These are phyloP conservation scores for Naumovozyma castellii DNA, from an alignment of 805 yeast genomes.

Conservation along the genomic window DNA sequence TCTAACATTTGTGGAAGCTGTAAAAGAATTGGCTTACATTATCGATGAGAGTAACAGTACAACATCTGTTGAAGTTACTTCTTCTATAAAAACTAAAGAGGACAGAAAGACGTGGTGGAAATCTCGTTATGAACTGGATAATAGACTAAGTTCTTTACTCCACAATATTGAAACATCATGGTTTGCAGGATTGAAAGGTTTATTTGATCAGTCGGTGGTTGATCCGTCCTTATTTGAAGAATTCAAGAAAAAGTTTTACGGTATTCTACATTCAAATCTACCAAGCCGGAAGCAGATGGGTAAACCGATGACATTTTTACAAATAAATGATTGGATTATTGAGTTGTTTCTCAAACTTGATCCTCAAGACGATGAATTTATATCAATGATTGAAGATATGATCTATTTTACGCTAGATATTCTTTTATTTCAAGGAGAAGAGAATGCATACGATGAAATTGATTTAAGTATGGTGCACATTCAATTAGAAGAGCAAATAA, in stretches of 20 bases:
- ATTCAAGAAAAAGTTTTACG: constrained; percentile 33
- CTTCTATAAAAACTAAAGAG: constrained; percentile 43
- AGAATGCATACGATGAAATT: constrained; percentile 55
- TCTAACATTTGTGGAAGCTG: constrained; percentile 38
- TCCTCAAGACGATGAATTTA: constrained; percentile 11
- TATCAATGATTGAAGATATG: constrained; percentile 48
- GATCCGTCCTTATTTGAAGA: constrained; percentile 19
- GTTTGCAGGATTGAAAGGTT: constrained; percentile 68
- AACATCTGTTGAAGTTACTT: constrained; percentile 45
- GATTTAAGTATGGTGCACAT: constrained; percentile 47
- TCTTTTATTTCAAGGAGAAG: constrained; percentile 52
- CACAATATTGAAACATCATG: constrained; percentile 50
- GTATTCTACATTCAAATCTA: constrained; percentile 35
- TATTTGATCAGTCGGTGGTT: constrained; percentile 38
- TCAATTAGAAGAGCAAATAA: constrained; percentile 41
- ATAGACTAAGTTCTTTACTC: constrained; percentile 44
- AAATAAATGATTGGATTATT: constrained; percentile 38
- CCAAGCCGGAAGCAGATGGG: constrained; percentile 38
- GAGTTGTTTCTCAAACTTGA: constrained; percentile 45
- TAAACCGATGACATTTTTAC: constrained; percentile 20
- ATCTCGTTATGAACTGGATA: constrained; percentile 52
- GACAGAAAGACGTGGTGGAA: constrained; percentile 76
- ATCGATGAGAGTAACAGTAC: constrained; percentile 54
- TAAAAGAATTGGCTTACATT: constrained; percentile 39
- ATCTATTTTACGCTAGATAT: constrained; percentile 53